Evolutionary conservation across 1,284 basidiomycete species (phyloP), one percentile per base, ranked within the genome.

Genomic region (Termitomyces sp.): DNA sequence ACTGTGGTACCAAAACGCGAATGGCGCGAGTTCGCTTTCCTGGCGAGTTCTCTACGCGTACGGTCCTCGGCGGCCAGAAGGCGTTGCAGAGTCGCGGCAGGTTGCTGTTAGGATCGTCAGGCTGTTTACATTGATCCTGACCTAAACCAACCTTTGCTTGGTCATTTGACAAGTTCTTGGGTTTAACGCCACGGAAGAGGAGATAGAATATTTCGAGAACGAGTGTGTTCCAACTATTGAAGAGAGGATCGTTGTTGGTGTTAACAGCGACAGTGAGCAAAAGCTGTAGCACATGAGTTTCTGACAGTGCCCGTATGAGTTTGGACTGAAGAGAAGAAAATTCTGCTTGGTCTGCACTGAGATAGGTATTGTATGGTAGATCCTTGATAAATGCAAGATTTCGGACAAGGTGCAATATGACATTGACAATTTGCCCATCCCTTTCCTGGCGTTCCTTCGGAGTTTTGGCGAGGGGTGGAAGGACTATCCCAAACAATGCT

Each of bases 1-100:
- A 97, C 86, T 2, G 94, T 96, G 0, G 94, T 97, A 0, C 94
- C 94, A 69, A 98, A 98, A 38, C 94, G 83, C 24, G 92, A 92
- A 70, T 98, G 94, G 28, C 94, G 82, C 15, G 92, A 89, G n/a
- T 84, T 78, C 1, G 84, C 78, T 49, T 80, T 80, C 36, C 84
- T 80, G 0, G 81, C 73, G 12, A 81, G 67, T 54, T 84, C 74
- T 33, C 79, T 76, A 59, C 83, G 84, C 36, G 76, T 73, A 53
- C 79, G 78, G 58, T 82, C 81, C 70, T 96, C 93, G 38, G 78
- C 73, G 5, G 82, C 84, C 4, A 97, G 80, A 49, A 95, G 80
- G 40, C 80, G 78, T 13, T 84, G 80, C 1, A 94, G 74, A 41
- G 81, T 84, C 52, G 82, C 77, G 4, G 81, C 77, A 7, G 86